phyloP scores from a whole-genome alignment of 2,329 filamentous ascomycete species.

The Chaetothyriales sp. region DNA sequence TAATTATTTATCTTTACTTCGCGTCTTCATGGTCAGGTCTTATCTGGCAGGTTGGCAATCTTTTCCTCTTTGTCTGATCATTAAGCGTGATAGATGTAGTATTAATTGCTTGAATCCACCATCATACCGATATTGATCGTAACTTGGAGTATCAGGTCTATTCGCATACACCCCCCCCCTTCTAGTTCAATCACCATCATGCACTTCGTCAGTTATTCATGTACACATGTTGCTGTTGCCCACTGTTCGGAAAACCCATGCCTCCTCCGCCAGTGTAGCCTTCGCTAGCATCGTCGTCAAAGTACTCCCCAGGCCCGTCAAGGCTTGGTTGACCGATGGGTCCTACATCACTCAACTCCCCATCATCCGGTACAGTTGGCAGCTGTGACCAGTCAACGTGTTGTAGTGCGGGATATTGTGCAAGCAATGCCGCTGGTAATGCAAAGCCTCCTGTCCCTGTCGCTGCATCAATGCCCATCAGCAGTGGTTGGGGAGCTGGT shows the following conservation, averaged over 20 bases:
- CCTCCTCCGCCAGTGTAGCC: constrained; percentile 22
- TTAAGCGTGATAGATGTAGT: too few relatives aligned
- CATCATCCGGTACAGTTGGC: constrained; percentile 47
- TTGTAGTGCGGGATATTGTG: constrained; percentile 86
- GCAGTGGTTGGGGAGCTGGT: constrained; percentile 42
- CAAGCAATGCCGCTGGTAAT: constrained; percentile 73
- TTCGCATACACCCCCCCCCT: neutral
- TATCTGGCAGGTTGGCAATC: too few relatives aligned
- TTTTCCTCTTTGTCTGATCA: too few relatives aligned
- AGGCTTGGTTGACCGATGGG: constrained; percentile 61
- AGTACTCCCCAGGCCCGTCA: constrained; percentile 59
- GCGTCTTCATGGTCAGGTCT: too few relatives aligned
- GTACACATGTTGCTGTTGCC: neutral
- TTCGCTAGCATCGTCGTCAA: constrained; percentile 42
- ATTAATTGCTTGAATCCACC: neutral
- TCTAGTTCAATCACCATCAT: neutral
- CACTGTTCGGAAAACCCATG: neutral
- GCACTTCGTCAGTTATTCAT: neutral
- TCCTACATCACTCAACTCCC: constrained; percentile 46
- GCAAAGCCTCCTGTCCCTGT: constrained; percentile 46
- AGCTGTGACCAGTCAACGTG: constrained; percentile 74
- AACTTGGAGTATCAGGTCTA: neutral
- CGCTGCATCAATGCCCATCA: constrained; percentile 42
- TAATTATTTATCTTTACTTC: too few relatives aligned
- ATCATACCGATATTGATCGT: neutral